Evolutionary conservation across 352 stramenopile species (phyloP).

Genomic region (Globisporangium middletonii): DNA sequence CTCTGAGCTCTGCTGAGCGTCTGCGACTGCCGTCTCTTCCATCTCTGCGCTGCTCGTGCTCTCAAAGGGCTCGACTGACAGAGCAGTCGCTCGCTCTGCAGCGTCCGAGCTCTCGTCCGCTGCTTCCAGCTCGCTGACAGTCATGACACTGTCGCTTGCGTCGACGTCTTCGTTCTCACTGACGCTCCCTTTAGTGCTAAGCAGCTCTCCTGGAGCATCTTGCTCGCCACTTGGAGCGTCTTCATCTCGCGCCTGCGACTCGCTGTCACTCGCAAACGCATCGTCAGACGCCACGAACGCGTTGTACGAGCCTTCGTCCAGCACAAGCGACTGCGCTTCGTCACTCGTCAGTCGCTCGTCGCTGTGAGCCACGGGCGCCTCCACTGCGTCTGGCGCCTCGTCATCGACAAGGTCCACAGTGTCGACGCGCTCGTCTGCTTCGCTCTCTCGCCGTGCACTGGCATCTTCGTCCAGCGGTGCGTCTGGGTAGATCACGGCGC

Average conservation of each 20-base stretch:
- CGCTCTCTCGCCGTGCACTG: neutral
- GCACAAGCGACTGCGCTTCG: too few relatives aligned
- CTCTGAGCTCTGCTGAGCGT: neutral
- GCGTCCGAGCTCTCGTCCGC: neutral
- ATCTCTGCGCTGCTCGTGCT: neutral
- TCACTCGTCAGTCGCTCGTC: neutral
- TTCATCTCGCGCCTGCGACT: neutral
- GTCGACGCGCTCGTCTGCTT: neutral
- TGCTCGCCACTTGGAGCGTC: neutral
- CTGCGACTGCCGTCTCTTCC: neutral
- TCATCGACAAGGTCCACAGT: neutral
- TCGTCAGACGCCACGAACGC: too few relatives aligned
- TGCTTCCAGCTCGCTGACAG: neutral
- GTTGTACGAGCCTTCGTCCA: neutral
- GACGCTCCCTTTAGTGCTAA: neutral
- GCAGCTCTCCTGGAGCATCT: neutral
- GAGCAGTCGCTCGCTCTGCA: too few relatives aligned
- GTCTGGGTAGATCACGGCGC: neutral
- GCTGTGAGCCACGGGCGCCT: neutral
- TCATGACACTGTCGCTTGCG: neutral
- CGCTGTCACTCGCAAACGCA: neutral
- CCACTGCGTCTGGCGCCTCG: neutral
- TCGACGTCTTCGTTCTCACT: too few relatives aligned
- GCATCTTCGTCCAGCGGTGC: neutral
- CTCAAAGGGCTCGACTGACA: neutral